Percentiles rank a stretch among this genome's conserved stretches.
These are phyloP conservation scores for Alectoria sarmentosa DNA, from an alignment of 495 filamentous ascomycete genomes.

Conservation along the genomic window DNA sequence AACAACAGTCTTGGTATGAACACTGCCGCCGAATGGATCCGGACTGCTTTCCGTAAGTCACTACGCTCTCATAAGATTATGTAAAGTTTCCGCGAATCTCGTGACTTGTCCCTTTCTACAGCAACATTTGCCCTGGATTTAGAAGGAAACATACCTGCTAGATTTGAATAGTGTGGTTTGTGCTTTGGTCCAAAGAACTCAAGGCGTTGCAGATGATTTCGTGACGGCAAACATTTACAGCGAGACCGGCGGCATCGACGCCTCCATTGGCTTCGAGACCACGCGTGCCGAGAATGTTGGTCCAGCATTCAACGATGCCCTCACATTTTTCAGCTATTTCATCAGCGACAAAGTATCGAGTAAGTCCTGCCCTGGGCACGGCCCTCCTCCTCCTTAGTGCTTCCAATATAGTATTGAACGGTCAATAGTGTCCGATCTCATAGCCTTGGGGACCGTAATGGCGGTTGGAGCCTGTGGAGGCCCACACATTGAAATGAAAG, in stretches of 20 bases:
- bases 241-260: conserved; percentile 51
- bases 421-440: conserved; percentile 43
- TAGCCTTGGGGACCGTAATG: conserved; percentile 52
- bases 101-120: neutral
- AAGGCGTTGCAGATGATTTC: conserved; percentile 43
- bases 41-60: conserved; percentile 44
- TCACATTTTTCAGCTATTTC: conserved; percentile 48
- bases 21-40: conserved; percentile 51
- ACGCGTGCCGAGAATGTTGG: conserved; percentile 49
- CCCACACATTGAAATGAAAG: conserved; percentile 46
- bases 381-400: too few species aligned
- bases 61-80: neutral
- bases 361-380: neutral
- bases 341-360: conserved; percentile 41
- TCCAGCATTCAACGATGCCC: conserved; percentile 48
- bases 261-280: conserved; percentile 50
- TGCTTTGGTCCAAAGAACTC: neutral
- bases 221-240: conserved; percentile 44
- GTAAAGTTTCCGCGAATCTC: too few species aligned
- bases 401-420: neutral
- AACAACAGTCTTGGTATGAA: conserved; percentile 23
- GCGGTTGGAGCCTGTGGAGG: conserved; percentile 53
- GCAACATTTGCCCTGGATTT: neutral
- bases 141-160: neutral
- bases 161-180: too few species aligned